Percentiles rank a stretch among this genome's conserved stretches.
These are phyloP conservation scores for Xylaria polymorpha DNA, from an alignment of 2,329 filamentous ascomycete genomes.

Conservation along the genomic window DNA sequence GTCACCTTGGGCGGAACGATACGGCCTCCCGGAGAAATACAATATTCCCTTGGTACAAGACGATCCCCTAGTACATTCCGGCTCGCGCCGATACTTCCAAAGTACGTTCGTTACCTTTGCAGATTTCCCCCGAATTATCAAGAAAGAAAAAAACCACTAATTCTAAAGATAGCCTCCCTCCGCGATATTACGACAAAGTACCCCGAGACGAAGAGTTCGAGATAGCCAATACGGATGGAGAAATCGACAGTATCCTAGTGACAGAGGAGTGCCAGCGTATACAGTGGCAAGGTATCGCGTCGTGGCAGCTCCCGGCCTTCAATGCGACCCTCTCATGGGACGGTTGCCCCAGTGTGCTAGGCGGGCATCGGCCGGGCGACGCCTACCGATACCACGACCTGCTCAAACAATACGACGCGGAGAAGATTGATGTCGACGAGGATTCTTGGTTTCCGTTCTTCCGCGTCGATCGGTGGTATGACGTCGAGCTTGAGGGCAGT, in stretches of 20 bases:
- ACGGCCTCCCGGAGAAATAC: accelerated
- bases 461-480: neutral
- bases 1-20: constrained; percentile 18
- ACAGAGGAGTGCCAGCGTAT: constrained; percentile 1
- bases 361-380: constrained; percentile 10
- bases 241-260: constrained; percentile 7
- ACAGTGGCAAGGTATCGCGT: neutral
- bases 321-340: constrained; percentile 16
- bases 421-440: constrained; percentile 16
- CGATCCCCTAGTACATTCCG: constrained; percentile 9
- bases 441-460: constrained; percentile 18
- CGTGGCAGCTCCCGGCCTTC: neutral
- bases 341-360: neutral
- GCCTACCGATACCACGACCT: neutral
- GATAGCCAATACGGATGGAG: neutral
- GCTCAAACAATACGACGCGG: neutral
- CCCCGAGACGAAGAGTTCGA: neutral
- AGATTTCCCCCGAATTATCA: neutral
- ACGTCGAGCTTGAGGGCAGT: neutral
- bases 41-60: neutral
- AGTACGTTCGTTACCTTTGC: neutral
- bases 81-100: neutral
- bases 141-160: neutral
- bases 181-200: constrained; percentile 4
- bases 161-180: neutral